Base-by-base conservation (phyloP, 805 yeast species). In the Teunomyces kruisii region DNA sequence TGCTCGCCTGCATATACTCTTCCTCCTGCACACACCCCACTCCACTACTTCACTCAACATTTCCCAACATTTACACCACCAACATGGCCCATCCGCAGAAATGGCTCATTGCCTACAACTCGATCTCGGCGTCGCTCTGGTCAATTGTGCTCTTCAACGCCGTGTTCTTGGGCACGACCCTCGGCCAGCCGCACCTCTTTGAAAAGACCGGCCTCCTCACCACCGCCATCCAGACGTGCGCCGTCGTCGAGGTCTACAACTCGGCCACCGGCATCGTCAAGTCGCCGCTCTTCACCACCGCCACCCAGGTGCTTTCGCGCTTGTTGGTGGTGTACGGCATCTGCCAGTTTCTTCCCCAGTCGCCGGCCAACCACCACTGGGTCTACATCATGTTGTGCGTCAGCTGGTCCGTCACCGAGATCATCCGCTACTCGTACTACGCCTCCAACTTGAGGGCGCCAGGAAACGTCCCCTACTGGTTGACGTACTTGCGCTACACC, bases 331-430 rank as follows among this genome's bases (percentile, higher is more conserved):
- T 88, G 5, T 74, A 86, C 70, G 97, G 97, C 3, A 78, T 92
- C 42, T 81, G 89, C 65, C 80, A 80, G 42, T 62, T 75, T n/a
- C 72, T 90, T 51, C 97, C 98, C 7, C 58, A 78, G 14, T 77
- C 88, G 0, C 86, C 85, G 14, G 89, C 89, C 24, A 74, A 77
- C 53, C 43, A 54, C 53, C 75, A 74, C 52, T 72, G 81, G 79
- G 74, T 79, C 12, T 91, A 85, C 64, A 65, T 83, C 45, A 72
- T 92, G 1, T 76, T 92, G 62, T 74, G 83, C 39, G 54, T 81
- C 36, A 90, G 97, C 9, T 94, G 99, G 99, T 81, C 94, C n/a
- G 56, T 88, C 43, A 88, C 98, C n/a, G 99, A 94, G 66, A 76
- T 88, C 37, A 84, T 91, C 46, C 78, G 99, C 62, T 94, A 94